phyloP scores from a whole-genome alignment of 2,329 filamentous ascomycete genomes.

The Acephala macrosclerotiorum region DNA sequence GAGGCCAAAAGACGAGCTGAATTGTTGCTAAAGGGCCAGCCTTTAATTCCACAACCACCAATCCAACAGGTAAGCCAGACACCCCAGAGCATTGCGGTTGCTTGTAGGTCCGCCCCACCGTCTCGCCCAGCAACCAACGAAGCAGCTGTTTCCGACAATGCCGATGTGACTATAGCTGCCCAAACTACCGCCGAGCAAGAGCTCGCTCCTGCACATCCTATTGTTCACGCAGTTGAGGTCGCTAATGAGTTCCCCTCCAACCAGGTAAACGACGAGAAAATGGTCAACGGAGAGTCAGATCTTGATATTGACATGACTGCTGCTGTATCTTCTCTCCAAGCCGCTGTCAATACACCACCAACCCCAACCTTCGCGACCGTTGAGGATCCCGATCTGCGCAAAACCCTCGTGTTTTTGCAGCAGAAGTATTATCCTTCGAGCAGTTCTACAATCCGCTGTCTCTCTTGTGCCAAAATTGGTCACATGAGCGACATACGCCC shows the following conservation, averaged over 20 bases:
- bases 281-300: background rate
- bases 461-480: conserved; percentile 57
- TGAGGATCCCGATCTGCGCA: conserved; percentile 2
- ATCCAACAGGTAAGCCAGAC: background rate
- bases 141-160: background rate
- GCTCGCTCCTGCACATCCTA: background rate
- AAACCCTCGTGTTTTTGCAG: conserved; percentile 44
- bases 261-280: background rate
- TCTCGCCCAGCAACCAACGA: background rate
- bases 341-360: background rate
- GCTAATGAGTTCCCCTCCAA: background rate
- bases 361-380: background rate
- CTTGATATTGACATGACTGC: background rate
- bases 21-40: too few species aligned
- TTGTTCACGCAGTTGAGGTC: background rate
- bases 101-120: too few species aligned
- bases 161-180: background rate
- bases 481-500: conserved; percentile 57
- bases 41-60: too few species aligned
- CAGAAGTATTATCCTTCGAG: conserved; percentile 55
- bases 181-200: background rate
- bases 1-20: too few species aligned
- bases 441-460: conserved; percentile 49
- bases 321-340: background rate
- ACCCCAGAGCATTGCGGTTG: too few species aligned